Evolutionary conservation across 441 rosid genomes (phyloP), one percentile per base, ranked within the genome.

Genomic region (Manihot esculenta): DNA sequence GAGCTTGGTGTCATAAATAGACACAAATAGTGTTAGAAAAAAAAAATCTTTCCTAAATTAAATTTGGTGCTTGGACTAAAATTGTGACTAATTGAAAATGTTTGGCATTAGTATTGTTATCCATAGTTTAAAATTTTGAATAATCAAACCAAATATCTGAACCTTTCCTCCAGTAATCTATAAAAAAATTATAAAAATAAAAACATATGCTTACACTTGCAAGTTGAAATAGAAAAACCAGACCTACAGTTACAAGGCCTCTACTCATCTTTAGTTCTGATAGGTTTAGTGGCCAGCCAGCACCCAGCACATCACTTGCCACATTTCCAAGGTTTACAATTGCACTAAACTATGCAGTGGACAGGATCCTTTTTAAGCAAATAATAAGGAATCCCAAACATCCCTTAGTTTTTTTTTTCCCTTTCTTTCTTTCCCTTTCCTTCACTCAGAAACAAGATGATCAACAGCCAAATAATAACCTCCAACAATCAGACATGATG

Each of bases 401-500:
- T 17, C 20, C 20, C 20, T 15, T 5, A 7, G 3, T 30, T n/a
- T 47, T 62, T 10, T 17, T 53, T 1, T 53, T 14, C 5, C 17
- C 17, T 68, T 57, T 35, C n/a, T 26, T 10, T 10, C 3, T n/a
- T 44, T 13, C 0, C 38, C 23, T 21, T 60, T n/a, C 51, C 64
- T 8, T 76, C 72, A 53, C 9, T 41, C 24, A 21, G 69, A n/a
- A 30, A 72, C 63, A 50, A 78, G 76, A 59, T 49, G 24, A 62
- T 78, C 14, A 14, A 93, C 78, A 5, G 83, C 80, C 59, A 89
- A 76, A 78, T 82, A 92, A 68, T 92, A 95, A 61, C 84, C 72
- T 23, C 95, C 96, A 3, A 91, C 94, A 24, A 90, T 76, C 55
- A 78, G 18, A 3, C 86, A 83, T 0, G 97, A 87, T 18, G 94